Conservation (phyloP, 75 land plant genomes). For the Isoetes taiwanensis region DNA sequence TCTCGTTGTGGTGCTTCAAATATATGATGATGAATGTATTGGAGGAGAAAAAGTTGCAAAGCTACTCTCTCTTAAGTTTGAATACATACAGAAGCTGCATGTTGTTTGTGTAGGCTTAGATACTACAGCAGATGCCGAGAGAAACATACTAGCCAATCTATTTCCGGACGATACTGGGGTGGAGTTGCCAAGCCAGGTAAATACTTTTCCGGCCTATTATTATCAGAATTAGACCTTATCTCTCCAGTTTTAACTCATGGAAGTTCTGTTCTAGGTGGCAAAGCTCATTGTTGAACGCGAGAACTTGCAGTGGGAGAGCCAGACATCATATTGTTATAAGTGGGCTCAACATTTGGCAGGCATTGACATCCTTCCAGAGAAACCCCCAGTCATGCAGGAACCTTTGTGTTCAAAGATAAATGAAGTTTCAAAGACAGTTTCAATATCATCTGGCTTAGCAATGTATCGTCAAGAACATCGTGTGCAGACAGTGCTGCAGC, state of each 20-base stretch:
- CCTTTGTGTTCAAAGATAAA: conserved; percentile 13
- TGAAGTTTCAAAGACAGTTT: conserved; percentile 19
- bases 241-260: not conserved
- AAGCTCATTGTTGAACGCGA: conserved; percentile 50
- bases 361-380: conserved; percentile 77
- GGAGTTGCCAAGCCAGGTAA: conserved; percentile 85
- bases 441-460: conserved; percentile 43
- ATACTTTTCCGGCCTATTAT: not conserved
- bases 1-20: conserved; percentile 51
- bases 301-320: conserved; percentile 37
- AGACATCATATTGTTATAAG: conserved; percentile 48
- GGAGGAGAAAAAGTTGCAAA: conserved; percentile 28
- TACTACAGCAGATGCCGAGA: conserved; percentile 33
- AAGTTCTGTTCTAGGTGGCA: conserved; percentile 38
- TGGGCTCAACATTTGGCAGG: conserved; percentile 99
- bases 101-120: conserved; percentile 79
- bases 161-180: conserved; percentile 95
- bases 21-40: conserved; percentile 46
- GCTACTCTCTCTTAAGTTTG: conserved; percentile 62
- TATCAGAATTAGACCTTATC: conserved; percentile 1
- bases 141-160: conserved; percentile 56
- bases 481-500: conserved; percentile 54
- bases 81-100: conserved; percentile 66
- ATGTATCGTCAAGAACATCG: conserved; percentile 73
- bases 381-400: conserved; percentile 34